Evolutionary conservation across 495 filamentous ascomycete genomes (phyloP).

Genomic region (Trichocladium antarcticum): DNA sequence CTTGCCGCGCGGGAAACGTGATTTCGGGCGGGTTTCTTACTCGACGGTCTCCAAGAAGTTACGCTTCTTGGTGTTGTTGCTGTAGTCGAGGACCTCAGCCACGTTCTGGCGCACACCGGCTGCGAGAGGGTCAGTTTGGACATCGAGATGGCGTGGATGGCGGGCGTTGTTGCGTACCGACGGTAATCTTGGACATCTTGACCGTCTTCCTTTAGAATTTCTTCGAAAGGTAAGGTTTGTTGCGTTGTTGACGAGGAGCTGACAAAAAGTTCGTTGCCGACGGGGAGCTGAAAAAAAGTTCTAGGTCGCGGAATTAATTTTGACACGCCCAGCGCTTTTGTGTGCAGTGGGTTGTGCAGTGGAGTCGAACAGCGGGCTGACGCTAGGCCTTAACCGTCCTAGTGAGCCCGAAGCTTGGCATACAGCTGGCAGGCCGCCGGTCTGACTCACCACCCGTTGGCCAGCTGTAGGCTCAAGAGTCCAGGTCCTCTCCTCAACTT

Average conservation of each 20-base stretch:
- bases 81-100: constrained; percentile 82
- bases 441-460: no score
- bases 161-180: constrained; percentile 39
- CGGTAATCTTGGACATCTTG: constrained; percentile 61
- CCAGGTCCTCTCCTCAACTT: no score
- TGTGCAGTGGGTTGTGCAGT: constrained; percentile 1
- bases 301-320: neutral
- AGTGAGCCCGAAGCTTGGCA: no score
- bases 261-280: neutral
- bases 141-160: neutral
- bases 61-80: constrained; percentile 93
- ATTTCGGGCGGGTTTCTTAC: no score
- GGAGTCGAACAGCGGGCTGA: neutral
- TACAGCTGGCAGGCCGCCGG: no score
- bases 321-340: constrained; percentile 10
- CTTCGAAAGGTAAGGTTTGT: constrained; percentile 63
- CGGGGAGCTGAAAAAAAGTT: neutral
- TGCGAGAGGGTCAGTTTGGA: constrained; percentile 28
- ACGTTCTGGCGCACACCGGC: constrained; percentile 96
- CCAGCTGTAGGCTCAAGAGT: no score
- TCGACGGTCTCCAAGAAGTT: constrained; percentile 69
- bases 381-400: no score
- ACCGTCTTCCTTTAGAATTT: constrained; percentile 31
- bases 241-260: constrained; percentile 28
- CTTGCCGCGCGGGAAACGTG: neutral